Conservation (phyloP, 305 asterid species). For the Fraxinus sp. region DNA sequence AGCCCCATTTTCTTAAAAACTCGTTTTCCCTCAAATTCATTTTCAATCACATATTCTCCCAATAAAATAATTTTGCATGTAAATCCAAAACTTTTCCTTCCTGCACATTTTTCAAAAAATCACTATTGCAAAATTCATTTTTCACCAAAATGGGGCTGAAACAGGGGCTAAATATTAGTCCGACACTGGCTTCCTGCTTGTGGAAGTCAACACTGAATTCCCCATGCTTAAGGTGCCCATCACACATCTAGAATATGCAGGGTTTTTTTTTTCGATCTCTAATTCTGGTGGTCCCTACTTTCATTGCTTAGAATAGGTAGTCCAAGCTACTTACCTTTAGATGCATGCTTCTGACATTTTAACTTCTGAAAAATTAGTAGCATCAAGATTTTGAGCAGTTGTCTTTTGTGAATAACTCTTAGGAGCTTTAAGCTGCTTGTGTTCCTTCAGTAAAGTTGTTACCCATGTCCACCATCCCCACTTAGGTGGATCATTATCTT, state of each 20-base stretch:
- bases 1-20: neutral
- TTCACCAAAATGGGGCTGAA: no score
- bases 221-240: neutral
- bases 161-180: neutral
- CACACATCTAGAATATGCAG: neutral
- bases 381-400: neutral
- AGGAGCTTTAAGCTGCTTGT: slow-evolving; percentile 18
- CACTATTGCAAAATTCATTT: neutral
- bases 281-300: neutral
- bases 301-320: neutral
- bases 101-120: neutral
- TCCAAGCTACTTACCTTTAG: slow-evolving; percentile 7
- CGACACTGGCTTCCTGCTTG: neutral
- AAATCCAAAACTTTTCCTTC: no score
- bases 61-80: neutral
- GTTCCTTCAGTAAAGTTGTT: neutral
- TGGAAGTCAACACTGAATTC: neutral
- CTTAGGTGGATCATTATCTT: slow-evolving; percentile 11
- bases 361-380: neutral
- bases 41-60: neutral
- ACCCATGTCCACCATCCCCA: neutral
- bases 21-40: neutral
- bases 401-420: neutral
- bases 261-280: neutral
- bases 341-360: neutral